Percentiles rank a stretch among this genome's conserved stretches.
Evolutionary conservation across 2,329 filamentous ascomycete species (phyloP).

Genomic region (Fragosphaeria purpurea): DNA sequence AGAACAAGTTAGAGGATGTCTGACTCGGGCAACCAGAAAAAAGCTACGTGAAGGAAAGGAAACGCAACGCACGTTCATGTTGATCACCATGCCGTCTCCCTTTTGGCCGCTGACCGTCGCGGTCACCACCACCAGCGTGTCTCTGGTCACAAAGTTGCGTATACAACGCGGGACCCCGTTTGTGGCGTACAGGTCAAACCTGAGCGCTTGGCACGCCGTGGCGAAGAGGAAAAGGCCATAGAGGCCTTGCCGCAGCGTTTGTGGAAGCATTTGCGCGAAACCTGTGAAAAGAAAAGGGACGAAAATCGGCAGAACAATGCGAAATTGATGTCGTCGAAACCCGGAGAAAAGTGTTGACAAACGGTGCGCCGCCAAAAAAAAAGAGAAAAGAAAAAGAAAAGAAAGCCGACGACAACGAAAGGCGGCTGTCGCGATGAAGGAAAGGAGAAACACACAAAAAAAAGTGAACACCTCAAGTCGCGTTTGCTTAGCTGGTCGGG

Average conservation of each 20-base stretch:
- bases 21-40: no score
- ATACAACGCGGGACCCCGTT: slow-evolving; percentile 70
- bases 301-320: not conserved
- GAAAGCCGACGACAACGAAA: no score
- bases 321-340: not conserved
- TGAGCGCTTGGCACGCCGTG: slow-evolving; percentile 57
- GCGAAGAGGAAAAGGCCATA: slow-evolving; percentile 48
- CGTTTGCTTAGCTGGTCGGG: not conserved
- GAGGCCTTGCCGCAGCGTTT: slow-evolving; percentile 46
- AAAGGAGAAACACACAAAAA: not conserved
- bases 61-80: slow-evolving; percentile 66
- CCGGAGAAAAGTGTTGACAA: no score
- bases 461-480: slow-evolving; percentile 7
- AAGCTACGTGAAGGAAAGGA: no score
- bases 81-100: slow-evolving; percentile 86
- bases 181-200: slow-evolving; percentile 81
- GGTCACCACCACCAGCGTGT: slow-evolving; percentile 92
- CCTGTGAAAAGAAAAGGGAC: not conserved
- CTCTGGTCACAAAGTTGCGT: slow-evolving; percentile 86
- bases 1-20: no score
- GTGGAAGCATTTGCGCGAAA: slow-evolving; percentile 16
- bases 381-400: no score
- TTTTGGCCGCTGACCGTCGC: slow-evolving; percentile 75
- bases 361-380: no score
- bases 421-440: not conserved